phyloP scores from a whole-genome alignment of 257 asterid genomes.

The Solanum chiquidenum region DNA sequence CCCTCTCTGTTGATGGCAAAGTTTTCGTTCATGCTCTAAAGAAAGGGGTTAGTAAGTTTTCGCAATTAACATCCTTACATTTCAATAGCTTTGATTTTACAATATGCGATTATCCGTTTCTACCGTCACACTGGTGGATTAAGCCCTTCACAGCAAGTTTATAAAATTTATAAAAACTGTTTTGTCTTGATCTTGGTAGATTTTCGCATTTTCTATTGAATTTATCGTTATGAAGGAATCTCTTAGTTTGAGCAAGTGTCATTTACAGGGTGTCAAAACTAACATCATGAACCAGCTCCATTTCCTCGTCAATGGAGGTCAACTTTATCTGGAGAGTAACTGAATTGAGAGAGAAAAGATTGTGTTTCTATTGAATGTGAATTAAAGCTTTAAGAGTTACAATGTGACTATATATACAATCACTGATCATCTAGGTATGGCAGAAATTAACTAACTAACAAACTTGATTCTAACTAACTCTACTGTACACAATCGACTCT shows the following conservation, averaged over 20 bases:
- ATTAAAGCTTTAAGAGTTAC: too few species aligned
- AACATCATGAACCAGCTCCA: too few species aligned
- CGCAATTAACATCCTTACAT: not conserved
- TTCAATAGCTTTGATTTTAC: not conserved
- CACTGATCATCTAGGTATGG: too few species aligned
- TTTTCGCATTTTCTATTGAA: not conserved
- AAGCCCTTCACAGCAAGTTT: not conserved
- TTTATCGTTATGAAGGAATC: not conserved
- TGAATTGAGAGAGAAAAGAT: too few species aligned
- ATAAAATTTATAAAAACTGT: not conserved
- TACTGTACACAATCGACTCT: too few species aligned
- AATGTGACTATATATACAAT: too few species aligned
- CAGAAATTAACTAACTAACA: too few species aligned
- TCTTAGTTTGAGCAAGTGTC: not conserved
- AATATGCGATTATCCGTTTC: not conserved
- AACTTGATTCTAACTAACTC: too few species aligned
- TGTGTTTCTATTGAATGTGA: too few species aligned
- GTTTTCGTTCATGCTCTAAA: constrained; percentile 81
- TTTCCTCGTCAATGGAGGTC: too few species aligned
- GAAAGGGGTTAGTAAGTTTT: constrained; percentile 63
- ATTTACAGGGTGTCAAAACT: constrained; percentile 5
- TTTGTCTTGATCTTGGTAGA: not conserved
- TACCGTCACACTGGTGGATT: not conserved
- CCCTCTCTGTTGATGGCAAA: constrained; percentile 71
- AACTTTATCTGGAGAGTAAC: too few species aligned